Base-by-base conservation (phyloP, 495 filamentous ascomycete species). In the Collariella sp. region DNA sequence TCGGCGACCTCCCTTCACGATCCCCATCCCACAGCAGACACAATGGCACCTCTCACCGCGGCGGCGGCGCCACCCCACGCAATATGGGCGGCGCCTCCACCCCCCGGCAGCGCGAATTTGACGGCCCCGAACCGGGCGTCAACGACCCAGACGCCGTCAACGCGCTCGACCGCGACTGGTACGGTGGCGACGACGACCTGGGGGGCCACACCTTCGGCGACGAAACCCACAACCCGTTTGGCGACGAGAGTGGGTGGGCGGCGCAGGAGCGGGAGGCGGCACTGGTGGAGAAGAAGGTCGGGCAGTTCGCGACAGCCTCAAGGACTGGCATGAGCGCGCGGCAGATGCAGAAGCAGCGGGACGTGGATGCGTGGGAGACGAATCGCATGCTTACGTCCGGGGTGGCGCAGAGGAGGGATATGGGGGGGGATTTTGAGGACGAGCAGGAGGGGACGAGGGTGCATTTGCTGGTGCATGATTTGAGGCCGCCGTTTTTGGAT, bases 311-410 rank as follows among this genome's bases (percentile, higher is more conserved):
- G 13, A n/a, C n/a, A n/a, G n/a, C n/a, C n/a, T n/a, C n/a, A n/a
- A n/a, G n/a, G n/a, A n/a, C 56, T 59, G 66, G 64, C 10, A 79
- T 87, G 66, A 88, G 77, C 67, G 83, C 82, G n/a, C 76, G 83
- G 41, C 82, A 85, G 42, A 68, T 84, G 15, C 88, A 93, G 66
- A 91, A 86, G 68, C 88, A 95, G 70, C 91, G 90, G 66, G 93
- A 96, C 65, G 86, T 87, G 22, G 93, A 98, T 75, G 90, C 89
- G 24, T 98, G 93, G 93, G 93, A 98, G 67, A 91, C 90, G 15
- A 97, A 99, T 70, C 88, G 93, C 35, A 96, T 99, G 94, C 82
- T 97, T 40, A 94, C 89, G 0, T 95, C 89, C 12, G 91, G 89
- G 48, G 91, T 97, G 44, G 94, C 94, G 15, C 94, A 97, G 68